These are phyloP conservation scores for Tolypocladium guangdongense DNA, from an alignment of 2,329 filamentous ascomycete species.

Conservation along the genomic window DNA sequence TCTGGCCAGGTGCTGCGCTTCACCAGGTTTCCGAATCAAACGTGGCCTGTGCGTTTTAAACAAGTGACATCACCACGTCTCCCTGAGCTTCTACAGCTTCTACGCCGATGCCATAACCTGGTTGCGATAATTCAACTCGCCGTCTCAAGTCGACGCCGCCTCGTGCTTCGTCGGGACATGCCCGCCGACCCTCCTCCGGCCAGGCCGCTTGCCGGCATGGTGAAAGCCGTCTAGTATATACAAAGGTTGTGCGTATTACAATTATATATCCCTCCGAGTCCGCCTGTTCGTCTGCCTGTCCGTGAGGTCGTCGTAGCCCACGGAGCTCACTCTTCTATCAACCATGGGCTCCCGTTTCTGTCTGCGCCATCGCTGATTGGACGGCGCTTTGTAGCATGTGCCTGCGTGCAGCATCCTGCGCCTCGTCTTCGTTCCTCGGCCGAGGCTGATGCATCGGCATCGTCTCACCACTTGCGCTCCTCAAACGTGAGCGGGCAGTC, in stretches of 20 bases:
- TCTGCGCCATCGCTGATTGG: neutral
- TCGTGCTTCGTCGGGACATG: neutral
- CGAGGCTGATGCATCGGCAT: neutral
- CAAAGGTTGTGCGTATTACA: slow-evolving; percentile 4
- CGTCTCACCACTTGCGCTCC: slow-evolving; percentile 34
- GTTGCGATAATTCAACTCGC: neutral
- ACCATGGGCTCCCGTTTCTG: neutral
- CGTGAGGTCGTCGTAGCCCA: slow-evolving; percentile 1
- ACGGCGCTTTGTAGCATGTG: neutral
- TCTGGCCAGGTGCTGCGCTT: too few relatives aligned
- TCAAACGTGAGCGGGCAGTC: slow-evolving; percentile 72
- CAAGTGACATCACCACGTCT: too few relatives aligned
- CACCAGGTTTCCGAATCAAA: too few relatives aligned
- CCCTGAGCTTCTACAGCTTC: too few relatives aligned
- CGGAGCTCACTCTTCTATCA: slow-evolving; percentile 3
- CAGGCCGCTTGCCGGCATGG: neutral
- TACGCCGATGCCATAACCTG: neutral
- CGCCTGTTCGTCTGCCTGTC: neutral
- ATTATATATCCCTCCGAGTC: slow-evolving; percentile 2
- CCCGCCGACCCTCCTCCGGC: neutral
- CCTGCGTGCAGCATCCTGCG: neutral
- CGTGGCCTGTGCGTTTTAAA: too few relatives aligned
- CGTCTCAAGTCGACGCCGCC: neutral
- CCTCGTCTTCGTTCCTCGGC: neutral
- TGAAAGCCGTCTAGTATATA: slow-evolving; percentile 1